Evolutionary conservation across 2,329 filamentous ascomycete species (phyloP), one percentile per base, ranked within the genome.

Genomic region (Aureobasidium sp.): DNA sequence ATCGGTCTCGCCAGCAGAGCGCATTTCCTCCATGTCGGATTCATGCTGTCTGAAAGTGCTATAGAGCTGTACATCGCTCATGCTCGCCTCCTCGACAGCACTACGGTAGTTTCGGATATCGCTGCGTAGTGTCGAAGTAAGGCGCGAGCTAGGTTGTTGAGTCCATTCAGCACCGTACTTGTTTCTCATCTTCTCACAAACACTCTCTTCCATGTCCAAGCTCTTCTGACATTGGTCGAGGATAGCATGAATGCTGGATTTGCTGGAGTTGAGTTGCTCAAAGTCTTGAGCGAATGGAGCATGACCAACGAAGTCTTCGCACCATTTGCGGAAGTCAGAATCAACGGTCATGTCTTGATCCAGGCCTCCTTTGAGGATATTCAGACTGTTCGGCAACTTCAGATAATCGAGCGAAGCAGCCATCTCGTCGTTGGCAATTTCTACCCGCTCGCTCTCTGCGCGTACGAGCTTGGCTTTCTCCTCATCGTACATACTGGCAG

Each of bases 131-230:
- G 93, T 97, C 4, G 89, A 87, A 1, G 93, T 99, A 44, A 99
- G 82, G 62, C 90, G 83, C 36, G 90, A 90, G 72, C 93, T 97
- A 12, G 94, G 94, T 70, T 99, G 94, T 70, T 99, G 94, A 20
- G 91, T 96, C 94, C 94, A 99, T 61, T 97, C 93, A 32, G 82
- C 83, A 61, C 93, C 92, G 72, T 97, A 97, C 73, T 99, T 99
- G 13, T 91, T 95, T 51, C 94, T 85, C 94, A 99, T 99, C 80
- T 97, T 99, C 74, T 99, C 94, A 73, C 94, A 99, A 0, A 97
- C 90, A 62, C 90, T 95, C 76, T 97, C 95, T 74, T 99, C 94
- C 86, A 94, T 91, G 68, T 99, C 94, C 46, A 99, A 78, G 70
- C 95, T 89, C 73, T 96, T 96, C 61, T 87, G 86, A 68, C 90